These are phyloP conservation scores for Serendipita sp. DNA, from an alignment of 768 basidiomycete species.

Conservation along the genomic window DNA sequence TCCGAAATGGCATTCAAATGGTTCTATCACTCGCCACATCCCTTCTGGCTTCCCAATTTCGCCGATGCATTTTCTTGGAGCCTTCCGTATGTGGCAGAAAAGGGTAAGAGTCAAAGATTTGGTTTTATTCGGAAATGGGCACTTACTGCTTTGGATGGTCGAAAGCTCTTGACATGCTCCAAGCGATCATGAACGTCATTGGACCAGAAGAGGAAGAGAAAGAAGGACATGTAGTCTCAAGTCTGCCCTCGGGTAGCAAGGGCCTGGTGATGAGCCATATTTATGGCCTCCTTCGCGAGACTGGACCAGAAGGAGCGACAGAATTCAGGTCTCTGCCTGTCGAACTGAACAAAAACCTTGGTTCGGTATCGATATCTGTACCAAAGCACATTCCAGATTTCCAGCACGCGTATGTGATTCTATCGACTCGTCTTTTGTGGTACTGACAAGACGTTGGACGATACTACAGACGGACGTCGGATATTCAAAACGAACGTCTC, in stretches of 20 bases:
- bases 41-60: constrained; percentile 76
- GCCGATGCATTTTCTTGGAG: constrained; percentile 99
- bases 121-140: background rate
- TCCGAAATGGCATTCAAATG: background rate
- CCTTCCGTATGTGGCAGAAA: constrained; percentile 89
- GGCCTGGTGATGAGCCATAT: background rate
- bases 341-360: background rate
- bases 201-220: background rate
- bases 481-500: background rate
- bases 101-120: constrained; percentile 42
- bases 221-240: background rate
- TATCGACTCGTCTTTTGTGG: background rate
- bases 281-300: background rate
- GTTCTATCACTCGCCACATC: background rate
- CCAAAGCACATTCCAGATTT: background rate
- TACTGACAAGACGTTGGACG: background rate
- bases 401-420: background rate
- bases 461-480: background rate
- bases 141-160: background rate
- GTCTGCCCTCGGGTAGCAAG: background rate
- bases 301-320: background rate
- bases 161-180: background rate
- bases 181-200: background rate
- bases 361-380: background rate
- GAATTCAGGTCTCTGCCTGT: background rate